Evolutionary conservation across 768 basidiomycete genomes (phyloP), one percentile per base, ranked within the genome.

Genomic region (Rhodosporidiobolus odoratus): DNA sequence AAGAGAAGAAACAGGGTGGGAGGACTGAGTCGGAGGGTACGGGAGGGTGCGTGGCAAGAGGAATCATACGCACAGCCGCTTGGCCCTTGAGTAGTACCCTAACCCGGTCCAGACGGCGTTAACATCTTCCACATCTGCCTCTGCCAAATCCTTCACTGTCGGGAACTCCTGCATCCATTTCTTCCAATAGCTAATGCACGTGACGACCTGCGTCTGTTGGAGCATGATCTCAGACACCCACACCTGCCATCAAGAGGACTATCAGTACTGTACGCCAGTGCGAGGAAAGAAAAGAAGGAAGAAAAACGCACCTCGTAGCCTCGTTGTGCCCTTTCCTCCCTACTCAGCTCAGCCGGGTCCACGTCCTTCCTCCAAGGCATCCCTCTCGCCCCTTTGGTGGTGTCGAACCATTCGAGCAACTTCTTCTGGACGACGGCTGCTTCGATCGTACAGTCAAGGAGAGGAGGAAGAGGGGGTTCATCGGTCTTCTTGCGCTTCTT

Each of bases 331-430:
- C 87, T 87, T 63, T 85, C 86, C 47, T 86, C 86, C 6, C 78
- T 76, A 52, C 78, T 83, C 72, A 86, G 78, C 23, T 81, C 81
- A 10, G 83, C 81, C 77, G 79, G 77, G 57, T 79, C 80, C 16
- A 88, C 82, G 75, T 85, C 89, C 16, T 83, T 92, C 63, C 93
- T 84, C 94, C 93, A 96, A 1, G 93, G 94, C 92, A 97, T 96
- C 43, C 86, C 86, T 54, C 93, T 85, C 30, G 80, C 80, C 47
- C 85, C 83, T 68, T 86, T 86, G 19, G 89, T 89, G 21, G 79
- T 80, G 43, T 84, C 83, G 77, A 88, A 97, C 92, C 92, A 97
- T 7, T 45, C 58, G 32, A 80, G 62, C 35, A 82, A 60, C 16
- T 74, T 76, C n/a, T 72, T 50, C 62, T 78, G 79, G 4, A 76